phyloP scores from a whole-genome alignment of 495 filamentous ascomycete genomes.

The Xylaria flabelliformis region DNA sequence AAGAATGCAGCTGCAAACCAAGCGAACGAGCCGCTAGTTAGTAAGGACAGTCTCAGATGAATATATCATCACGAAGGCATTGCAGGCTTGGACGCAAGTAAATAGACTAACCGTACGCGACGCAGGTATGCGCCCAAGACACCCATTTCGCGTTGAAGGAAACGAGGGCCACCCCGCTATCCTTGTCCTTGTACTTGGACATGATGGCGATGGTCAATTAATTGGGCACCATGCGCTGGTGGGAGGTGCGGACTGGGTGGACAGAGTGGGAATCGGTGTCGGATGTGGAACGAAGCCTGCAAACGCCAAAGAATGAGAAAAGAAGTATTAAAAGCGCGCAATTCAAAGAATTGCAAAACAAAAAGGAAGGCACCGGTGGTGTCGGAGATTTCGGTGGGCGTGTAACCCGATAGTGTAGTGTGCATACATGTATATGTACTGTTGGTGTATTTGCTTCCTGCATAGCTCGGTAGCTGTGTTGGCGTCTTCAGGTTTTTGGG shows the following conservation, averaged over 20 bases:
- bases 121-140: constrained; percentile 81
- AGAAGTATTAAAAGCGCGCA: background rate
- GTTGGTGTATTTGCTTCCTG: background rate
- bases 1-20: constrained; percentile 75
- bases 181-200: constrained; percentile 82
- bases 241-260: background rate
- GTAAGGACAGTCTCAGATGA: background rate
- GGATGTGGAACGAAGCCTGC: background rate
- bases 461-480: background rate
- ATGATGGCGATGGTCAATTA: constrained; percentile 62
- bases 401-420: background rate
- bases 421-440: background rate
- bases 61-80: background rate
- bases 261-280: background rate
- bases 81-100: background rate
- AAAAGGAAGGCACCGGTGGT: constrained; percentile 10
- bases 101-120: constrained; percentile 73
- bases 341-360: background rate
- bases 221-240: constrained; percentile 15
- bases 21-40: constrained; percentile 20
- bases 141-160: constrained; percentile 91
- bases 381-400: constrained; percentile 29
- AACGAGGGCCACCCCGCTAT: constrained; percentile 75
- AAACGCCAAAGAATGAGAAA: background rate
- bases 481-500: background rate